A percentile compares a stretch with the other conserved stretches of the same genome.
These are phyloP conservation scores for Clonostachys rhizophaga DNA, from an alignment of 2,329 filamentous ascomycete genomes.

Conservation along the genomic window DNA sequence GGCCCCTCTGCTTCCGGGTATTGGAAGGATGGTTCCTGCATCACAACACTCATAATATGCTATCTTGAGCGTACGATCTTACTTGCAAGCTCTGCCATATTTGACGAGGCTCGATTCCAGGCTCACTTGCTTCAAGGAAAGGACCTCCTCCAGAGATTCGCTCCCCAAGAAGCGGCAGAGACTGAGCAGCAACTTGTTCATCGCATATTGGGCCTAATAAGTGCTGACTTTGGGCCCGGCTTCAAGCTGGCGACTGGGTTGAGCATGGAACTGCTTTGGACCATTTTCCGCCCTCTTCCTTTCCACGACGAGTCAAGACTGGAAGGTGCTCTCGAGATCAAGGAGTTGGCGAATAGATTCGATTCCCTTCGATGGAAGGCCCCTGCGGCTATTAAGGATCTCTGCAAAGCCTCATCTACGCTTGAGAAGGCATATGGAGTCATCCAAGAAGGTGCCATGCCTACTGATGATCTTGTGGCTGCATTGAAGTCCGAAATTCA, in stretches of 20 bases:
- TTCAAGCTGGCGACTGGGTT: conserved; percentile 73
- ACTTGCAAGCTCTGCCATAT: conserved; percentile 36
- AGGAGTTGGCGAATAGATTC: conserved; percentile 53
- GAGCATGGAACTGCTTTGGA: conserved; percentile 79
- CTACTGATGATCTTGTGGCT: conserved; percentile 40
- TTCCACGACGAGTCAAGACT: conserved; percentile 40
- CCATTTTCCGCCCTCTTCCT: conserved; percentile 59
- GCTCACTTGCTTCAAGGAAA: conserved; percentile 51
- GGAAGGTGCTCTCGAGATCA: conserved; percentile 42
- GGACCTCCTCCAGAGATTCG: background rate
- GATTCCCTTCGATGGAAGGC: conserved; percentile 58
- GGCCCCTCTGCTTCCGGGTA: background rate
- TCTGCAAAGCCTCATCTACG: conserved; percentile 48
- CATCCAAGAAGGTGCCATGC: conserved; percentile 34
- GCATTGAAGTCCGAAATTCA: conserved; percentile 46
- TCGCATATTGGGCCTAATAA: conserved; percentile 33
- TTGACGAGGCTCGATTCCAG: conserved; percentile 61
- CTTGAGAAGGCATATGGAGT: conserved; percentile 52
- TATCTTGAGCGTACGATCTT: conserved; percentile 51
- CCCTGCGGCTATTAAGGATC: conserved; percentile 41
- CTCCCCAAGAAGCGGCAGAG: no score
- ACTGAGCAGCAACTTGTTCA: background rate
- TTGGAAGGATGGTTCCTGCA: conserved; percentile 5
- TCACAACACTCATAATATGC: conserved; percentile 35
- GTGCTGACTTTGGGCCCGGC: conserved; percentile 58